Percentiles rank a stretch among this genome's conserved stretches.
These are phyloP conservation scores for Didymella keratinophila DNA, from an alignment of 2,329 filamentous ascomycete genomes.

Conservation along the genomic window DNA sequence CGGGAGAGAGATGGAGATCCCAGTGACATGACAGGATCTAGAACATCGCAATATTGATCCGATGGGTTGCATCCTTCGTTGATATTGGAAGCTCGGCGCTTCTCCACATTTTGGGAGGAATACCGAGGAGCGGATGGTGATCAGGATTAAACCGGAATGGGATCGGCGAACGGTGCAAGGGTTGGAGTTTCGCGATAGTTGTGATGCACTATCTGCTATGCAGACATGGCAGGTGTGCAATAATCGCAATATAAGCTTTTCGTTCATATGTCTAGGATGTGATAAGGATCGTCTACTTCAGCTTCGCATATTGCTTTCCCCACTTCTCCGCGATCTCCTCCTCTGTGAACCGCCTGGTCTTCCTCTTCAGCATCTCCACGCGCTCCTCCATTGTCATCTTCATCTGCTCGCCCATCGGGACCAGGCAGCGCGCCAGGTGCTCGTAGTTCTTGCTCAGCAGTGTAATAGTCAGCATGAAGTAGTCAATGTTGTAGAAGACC, in stretches of 20 bases:
- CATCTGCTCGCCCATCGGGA: conserved; percentile 77
- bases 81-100: too few relatives aligned
- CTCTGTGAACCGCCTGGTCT: conserved; percentile 72
- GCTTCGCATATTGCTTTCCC: conserved; percentile 45
- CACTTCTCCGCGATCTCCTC: conserved; percentile 70
- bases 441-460: conserved; percentile 75
- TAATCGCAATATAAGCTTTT: neutral
- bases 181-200: neutral
- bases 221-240: neutral
- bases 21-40: neutral
- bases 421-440: conserved; percentile 72
- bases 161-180: neutral
- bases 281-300: conserved; percentile 24
- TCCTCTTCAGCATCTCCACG: conserved; percentile 67
- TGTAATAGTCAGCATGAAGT: conserved; percentile 75
- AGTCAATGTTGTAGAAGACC: conserved; percentile 83
- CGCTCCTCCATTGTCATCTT: conserved; percentile 70
- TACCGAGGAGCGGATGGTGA: neutral
- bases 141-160: neutral
- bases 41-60: neutral
- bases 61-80: neutral
- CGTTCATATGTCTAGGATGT: neutral
- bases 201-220: neutral
- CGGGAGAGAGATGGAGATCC: neutral
- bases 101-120: neutral